Percentiles rank a stretch among this genome's conserved stretches.
Evolutionary conservation across 2,329 filamentous ascomycete genomes (phyloP).

Genomic region (Thelonectria olida): DNA sequence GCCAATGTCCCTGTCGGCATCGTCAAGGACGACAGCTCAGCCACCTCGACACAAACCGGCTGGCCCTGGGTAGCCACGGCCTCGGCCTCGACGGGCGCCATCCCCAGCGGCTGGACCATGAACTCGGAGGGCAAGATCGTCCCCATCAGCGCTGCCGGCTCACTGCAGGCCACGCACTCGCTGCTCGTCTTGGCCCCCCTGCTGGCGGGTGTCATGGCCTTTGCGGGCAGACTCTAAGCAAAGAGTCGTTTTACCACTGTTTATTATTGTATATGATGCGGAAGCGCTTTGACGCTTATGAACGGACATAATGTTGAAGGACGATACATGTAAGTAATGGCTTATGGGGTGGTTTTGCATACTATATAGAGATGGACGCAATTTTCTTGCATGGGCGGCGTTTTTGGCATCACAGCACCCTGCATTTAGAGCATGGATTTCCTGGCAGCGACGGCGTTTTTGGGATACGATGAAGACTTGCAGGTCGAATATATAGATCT

Average conservation of each 20-base stretch:
- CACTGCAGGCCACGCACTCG: slow-evolving; percentile 31
- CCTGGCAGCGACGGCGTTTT: slow-evolving; percentile 12
- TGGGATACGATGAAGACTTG: neutral
- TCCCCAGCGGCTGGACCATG: slow-evolving; percentile 85
- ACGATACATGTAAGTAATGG: neutral
- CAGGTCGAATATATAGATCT: neutral
- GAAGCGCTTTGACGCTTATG: slow-evolving; percentile 2
- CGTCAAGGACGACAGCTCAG: slow-evolving; percentile 62
- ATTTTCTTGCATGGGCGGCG: slow-evolving; percentile 5
- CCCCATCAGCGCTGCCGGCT: slow-evolving; percentile 61
- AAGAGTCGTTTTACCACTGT: slow-evolving; percentile 6
- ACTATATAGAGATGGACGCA: neutral
- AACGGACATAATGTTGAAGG: neutral
- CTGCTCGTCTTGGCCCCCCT: slow-evolving; percentile 39
- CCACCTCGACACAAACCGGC: slow-evolving; percentile 65
- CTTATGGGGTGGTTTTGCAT: neutral
- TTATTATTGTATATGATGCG: slow-evolving; percentile 21
- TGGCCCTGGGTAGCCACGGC: slow-evolving; percentile 74
- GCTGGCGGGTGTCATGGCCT: slow-evolving; percentile 35
- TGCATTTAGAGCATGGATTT: neutral
- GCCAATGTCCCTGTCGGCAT: slow-evolving; percentile 74
- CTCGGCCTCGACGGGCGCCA: slow-evolving; percentile 61
- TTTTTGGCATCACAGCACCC: neutral
- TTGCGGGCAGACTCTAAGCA: slow-evolving; percentile 35
- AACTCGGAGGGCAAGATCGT: slow-evolving; percentile 81